Percentiles rank a stretch among this genome's conserved stretches.
These are phyloP conservation scores for Phytophthora quininea DNA, from an alignment of 352 stramenopile species.

Conservation along the genomic window DNA sequence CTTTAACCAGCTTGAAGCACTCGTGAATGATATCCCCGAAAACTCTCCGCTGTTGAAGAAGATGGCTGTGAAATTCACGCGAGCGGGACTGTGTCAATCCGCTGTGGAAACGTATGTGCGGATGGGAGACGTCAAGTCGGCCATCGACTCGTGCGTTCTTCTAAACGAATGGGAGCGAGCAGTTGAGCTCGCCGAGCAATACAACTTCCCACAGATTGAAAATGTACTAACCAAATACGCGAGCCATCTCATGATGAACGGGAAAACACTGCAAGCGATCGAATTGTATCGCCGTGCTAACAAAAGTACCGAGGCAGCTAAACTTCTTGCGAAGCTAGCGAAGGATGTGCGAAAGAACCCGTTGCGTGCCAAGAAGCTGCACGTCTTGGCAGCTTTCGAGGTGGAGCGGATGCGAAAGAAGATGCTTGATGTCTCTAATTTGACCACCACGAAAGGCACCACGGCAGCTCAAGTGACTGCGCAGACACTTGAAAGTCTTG, in stretches of 20 bases:
- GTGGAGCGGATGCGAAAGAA: conserved; percentile 93
- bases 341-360: conserved; percentile 85
- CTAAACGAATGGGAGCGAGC: conserved; percentile 94
- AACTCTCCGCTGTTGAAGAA: conserved; percentile 79
- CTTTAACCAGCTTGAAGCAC: conserved; percentile 85
- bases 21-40: conserved; percentile 88
- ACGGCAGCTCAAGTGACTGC: conserved; percentile 85
- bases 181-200: conserved; percentile 89
- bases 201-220: conserved; percentile 95
- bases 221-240: conserved; percentile 92
- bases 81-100: conserved; percentile 79
- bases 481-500: conserved; percentile 92
- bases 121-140: conserved; percentile 91
- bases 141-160: conserved; percentile 93
- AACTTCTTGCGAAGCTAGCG: conserved; percentile 88
- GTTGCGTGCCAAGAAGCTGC: conserved; percentile 92
- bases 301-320: conserved; percentile 92
- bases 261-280: conserved; percentile 90
- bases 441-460: conserved; percentile 64
- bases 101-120: conserved; percentile 90
- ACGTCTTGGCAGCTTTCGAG: conserved; percentile 93
- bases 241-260: conserved; percentile 82
- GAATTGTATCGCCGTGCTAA: conserved; percentile 93
- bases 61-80: conserved; percentile 89
- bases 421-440: conserved; percentile 80